Base-by-base conservation (phyloP, 2,329 filamentous ascomycete species). In the Colletotrichum godetiae region DNA sequence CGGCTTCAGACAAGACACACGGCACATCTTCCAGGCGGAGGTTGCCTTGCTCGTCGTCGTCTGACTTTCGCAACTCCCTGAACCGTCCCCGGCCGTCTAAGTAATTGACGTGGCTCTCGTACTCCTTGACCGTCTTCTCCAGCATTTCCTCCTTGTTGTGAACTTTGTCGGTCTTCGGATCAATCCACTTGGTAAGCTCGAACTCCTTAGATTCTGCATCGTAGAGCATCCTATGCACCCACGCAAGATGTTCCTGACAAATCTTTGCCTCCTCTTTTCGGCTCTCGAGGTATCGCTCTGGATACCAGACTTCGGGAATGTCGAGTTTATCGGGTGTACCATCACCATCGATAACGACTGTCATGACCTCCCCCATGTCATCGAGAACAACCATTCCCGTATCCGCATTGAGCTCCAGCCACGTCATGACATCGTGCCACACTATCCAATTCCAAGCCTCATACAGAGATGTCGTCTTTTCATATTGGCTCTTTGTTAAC, bases 261-360 rank as follows among this genome's bases (percentile, higher is more conserved):
- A 83, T 81, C 10, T 84, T 74, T 15, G 88, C 86, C 65, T 87
- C 84, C 12, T 86, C 81, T 67, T 84, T 86, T 15, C 85, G 84
- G 12, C 76, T 79, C 60, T 82, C 80, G 64, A 88, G 78, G 70
- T 90, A 91, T n/a, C 84, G 85, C 78, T 90, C 88, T 1, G 87
- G 85, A 75, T 89, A 90, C 74, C 89, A 85, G 13, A 86, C 80
- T 55, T 81, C 79, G 6, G 89, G 89, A 42, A 91, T 85, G 4
- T 89, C 86, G 55, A 89, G 81, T 3, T 82, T 82, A 57, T 84
- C 84, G 8, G 80, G 77, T 5, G 85, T 81, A 2, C 84, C 86
- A 4, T 83, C 80, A 3, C 82, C 83, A 19, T 82, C 81, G 13
- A 90, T 77, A 56, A 84, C 84, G 49, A 90, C 81, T 8, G 84